Evolutionary conservation across 2,329 filamentous ascomycete species (phyloP).

Genomic region (Hymenoscyphus repandus): DNA sequence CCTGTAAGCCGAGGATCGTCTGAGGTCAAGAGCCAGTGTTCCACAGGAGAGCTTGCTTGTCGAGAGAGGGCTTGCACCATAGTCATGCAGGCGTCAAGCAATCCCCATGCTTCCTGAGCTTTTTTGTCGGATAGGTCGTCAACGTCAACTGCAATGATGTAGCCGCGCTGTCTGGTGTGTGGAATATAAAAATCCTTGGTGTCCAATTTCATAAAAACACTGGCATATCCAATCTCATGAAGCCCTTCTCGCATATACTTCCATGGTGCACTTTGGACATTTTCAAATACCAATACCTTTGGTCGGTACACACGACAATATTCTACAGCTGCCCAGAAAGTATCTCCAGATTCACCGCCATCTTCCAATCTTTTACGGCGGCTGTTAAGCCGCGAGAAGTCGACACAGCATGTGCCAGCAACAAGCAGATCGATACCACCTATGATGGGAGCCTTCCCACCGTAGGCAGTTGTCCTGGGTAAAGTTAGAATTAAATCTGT

Average conservation of each 20-base stretch:
- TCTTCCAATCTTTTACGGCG: conserved; percentile 45
- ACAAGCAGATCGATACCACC: conserved; percentile 58
- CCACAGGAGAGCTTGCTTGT: conserved; percentile 55
- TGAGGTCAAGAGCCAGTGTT: conserved; percentile 52
- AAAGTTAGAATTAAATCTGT: conserved; percentile 3
- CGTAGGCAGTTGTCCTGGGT: conserved; percentile 60
- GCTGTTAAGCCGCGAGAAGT: conserved; percentile 64
- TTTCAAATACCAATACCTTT: conserved; percentile 65
- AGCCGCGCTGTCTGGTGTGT: conserved; percentile 59
- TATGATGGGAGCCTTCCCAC: conserved; percentile 52
- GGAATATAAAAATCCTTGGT: conserved; percentile 70
- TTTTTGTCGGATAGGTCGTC: neutral
- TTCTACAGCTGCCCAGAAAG: conserved; percentile 54
- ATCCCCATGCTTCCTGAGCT: neutral
- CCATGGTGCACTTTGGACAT: conserved; percentile 61
- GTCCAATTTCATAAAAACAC: conserved; percentile 47
- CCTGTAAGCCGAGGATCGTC: conserved; percentile 41
- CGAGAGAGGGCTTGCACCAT: conserved; percentile 34
- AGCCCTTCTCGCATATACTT: conserved; percentile 18
- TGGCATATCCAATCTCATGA: conserved; percentile 47
- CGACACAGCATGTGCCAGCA: conserved; percentile 71
- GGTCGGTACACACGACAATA: conserved; percentile 54
- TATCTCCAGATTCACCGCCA: conserved; percentile 59
- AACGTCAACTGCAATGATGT: conserved; percentile 48
- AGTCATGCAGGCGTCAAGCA: conserved; percentile 6